Conservation (phyloP, 176 grass and related monocot genomes). For the Musa beccarii region DNA sequence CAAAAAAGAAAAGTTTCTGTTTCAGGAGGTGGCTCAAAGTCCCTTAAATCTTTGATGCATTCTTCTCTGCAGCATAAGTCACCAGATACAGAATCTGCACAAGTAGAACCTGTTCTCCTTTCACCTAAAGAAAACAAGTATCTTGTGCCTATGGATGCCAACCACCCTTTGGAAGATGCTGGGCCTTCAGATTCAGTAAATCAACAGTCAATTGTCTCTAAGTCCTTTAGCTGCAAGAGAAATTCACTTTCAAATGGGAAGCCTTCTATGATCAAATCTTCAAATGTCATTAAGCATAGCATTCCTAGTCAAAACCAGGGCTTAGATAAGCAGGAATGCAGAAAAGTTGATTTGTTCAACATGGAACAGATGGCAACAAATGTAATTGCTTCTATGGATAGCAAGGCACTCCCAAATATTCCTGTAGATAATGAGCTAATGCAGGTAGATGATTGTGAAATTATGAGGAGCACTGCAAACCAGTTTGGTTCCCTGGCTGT, state of each 20-base stretch:
- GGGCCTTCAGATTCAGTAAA: slow-evolving; percentile 3
- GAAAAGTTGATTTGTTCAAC: background rate
- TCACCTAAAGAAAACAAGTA: slow-evolving; percentile 19
- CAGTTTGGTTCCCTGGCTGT: slow-evolving; percentile 22
- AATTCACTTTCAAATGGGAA: slow-evolving; percentile 39
- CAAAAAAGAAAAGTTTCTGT: slow-evolving; percentile 35
- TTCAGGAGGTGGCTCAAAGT: slow-evolving; percentile 21
- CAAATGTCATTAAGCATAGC: slow-evolving; percentile 16
- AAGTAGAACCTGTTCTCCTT: slow-evolving; percentile 22
- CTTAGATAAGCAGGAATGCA: slow-evolving; percentile 6
- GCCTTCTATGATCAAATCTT: slow-evolving; percentile 22
- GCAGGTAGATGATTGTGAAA: slow-evolving; percentile 14
- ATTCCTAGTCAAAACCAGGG: background rate
- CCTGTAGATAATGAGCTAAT: slow-evolving; percentile 21
- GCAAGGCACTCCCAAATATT: slow-evolving; percentile 17
- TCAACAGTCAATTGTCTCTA: slow-evolving; percentile 24
- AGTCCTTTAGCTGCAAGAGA: slow-evolving; percentile 30
- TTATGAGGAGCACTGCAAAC: slow-evolving; percentile 12
- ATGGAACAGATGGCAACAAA: background rate
- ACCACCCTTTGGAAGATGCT: slow-evolving; percentile 7
- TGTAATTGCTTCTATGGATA: slow-evolving; percentile 11
- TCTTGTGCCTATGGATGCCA: background rate
- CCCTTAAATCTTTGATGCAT: slow-evolving; percentile 15
- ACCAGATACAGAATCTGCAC: slow-evolving; percentile 23
- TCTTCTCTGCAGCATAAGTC: slow-evolving; percentile 16